A percentile compares a stretch with the other conserved stretches of the same genome.
These are phyloP conservation scores for Aristolochia californica DNA, from an alignment of 164 flowering plant genomes.

Conservation along the genomic window DNA sequence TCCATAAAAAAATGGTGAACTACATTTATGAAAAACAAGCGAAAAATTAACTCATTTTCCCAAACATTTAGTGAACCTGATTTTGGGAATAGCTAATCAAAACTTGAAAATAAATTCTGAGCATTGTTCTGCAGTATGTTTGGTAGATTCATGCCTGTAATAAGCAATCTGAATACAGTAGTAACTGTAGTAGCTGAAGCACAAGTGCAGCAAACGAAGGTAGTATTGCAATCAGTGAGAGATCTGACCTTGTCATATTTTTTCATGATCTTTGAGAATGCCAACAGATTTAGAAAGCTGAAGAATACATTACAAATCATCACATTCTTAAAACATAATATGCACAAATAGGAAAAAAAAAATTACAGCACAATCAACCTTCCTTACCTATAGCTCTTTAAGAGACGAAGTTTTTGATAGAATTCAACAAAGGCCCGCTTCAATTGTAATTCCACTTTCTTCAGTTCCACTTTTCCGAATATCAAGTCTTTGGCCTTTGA, in stretches of 20 bases:
- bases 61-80: too few species aligned
- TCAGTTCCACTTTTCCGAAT: constrained; percentile 43
- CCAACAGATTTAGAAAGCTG: constrained; percentile 68
- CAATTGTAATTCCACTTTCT: constrained; percentile 43
- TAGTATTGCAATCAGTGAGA: not conserved
- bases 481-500: constrained; percentile 19
- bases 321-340: constrained; percentile 2
- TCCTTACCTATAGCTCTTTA: constrained; percentile 58
- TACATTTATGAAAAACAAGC: too few species aligned
- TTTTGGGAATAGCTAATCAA: too few species aligned
- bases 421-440: constrained; percentile 43
- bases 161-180: too few species aligned
- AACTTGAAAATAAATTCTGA: too few species aligned
- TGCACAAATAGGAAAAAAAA: not conserved
- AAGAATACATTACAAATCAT: constrained; percentile 6
- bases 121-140: too few species aligned
- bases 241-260: constrained; percentile 70
- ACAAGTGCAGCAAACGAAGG: not conserved
- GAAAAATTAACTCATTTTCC: too few species aligned
- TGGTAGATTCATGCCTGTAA: too few species aligned
- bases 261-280: constrained; percentile 80
- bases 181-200: not conserved
- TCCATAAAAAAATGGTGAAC: too few species aligned
- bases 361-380: not conserved
- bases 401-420: constrained; percentile 45